Evolutionary conservation across 805 yeast genomes (phyloP).

Genomic region (Candida ipomoeae): DNA sequence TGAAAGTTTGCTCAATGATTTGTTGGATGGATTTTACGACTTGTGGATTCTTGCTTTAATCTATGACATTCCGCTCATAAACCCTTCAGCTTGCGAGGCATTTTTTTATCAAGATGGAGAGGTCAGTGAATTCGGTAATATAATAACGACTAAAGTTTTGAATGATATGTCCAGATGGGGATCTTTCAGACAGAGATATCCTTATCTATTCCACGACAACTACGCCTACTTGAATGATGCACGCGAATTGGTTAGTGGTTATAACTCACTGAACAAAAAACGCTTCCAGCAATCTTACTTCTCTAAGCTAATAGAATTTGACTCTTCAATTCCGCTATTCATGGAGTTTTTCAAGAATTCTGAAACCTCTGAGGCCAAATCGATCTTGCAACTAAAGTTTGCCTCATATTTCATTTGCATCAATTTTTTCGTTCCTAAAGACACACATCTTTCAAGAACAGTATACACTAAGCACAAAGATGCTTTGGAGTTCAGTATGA

Average conservation of each 20-base stretch:
- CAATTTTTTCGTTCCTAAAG: constrained; percentile 8
- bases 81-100: background rate
- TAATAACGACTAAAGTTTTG: constrained; percentile 1
- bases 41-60: constrained; percentile 16
- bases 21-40: constrained; percentile 13
- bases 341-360: constrained; percentile 4
- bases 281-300: constrained; percentile 9
- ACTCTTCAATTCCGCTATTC: constrained; percentile 9
- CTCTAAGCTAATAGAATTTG: constrained; percentile 12
- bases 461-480: constrained; percentile 4
- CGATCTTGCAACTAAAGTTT: constrained; percentile 11
- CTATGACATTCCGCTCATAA: constrained; percentile 6
- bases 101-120: constrained; percentile 10
- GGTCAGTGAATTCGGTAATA: background rate
- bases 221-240: background rate
- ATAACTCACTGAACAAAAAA: background rate
- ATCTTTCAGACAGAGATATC: constrained; percentile 8
- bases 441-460: constrained; percentile 1
- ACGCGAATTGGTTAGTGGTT: background rate
- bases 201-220: constrained; percentile 8
- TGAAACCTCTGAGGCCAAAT: constrained; percentile 3
- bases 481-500: constrained; percentile 10
- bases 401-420: constrained; percentile 12
- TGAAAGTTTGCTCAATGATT: constrained; percentile 9
- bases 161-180: constrained; percentile 12